Evolutionary conservation across 2,329 filamentous ascomycete genomes (phyloP).

Genomic region (Claviceps pusilla): DNA sequence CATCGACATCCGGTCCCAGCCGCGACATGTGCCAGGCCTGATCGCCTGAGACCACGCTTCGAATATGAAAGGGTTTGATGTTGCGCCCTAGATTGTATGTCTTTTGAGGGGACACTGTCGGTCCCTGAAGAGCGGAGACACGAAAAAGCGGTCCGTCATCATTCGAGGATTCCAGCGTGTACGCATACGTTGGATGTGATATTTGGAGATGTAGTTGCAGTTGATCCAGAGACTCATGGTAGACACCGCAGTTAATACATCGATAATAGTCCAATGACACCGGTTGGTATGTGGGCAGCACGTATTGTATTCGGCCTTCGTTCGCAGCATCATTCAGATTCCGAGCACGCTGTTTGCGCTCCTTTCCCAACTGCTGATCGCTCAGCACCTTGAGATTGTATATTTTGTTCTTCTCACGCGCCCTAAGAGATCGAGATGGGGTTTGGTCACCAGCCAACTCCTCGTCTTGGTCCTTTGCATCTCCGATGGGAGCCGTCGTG

Average conservation of each 20-base stretch:
- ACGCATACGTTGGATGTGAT: constrained; percentile 31
- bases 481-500: constrained; percentile 12
- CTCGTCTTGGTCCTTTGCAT: constrained; percentile 28
- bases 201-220: constrained; percentile 33
- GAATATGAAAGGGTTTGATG: constrained; percentile 28
- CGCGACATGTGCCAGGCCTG: constrained; percentile 30
- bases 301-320: constrained; percentile 32
- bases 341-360: constrained; percentile 25
- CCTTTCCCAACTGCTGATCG: constrained; percentile 40
- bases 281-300: constrained; percentile 27
- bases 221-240: constrained; percentile 31
- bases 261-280: constrained; percentile 32
- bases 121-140: constrained; percentile 20
- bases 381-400: constrained; percentile 48
- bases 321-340: constrained; percentile 13
- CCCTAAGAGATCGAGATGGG: constrained; percentile 35
- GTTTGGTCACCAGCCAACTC: constrained; percentile 33
- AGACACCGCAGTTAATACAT: constrained; percentile 35
- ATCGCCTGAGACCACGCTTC: constrained; percentile 29
- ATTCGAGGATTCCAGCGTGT: constrained; percentile 22
- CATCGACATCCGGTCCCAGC: constrained; percentile 20
- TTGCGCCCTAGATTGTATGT: constrained; percentile 29
- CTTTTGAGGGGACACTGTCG: constrained; percentile 17
- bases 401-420: constrained; percentile 31
- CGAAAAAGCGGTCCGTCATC: constrained; percentile 25